These are phyloP conservation scores for Claviceps sorghi DNA, from an alignment of 2,329 filamentous ascomycete species.

Conservation along the genomic window DNA sequence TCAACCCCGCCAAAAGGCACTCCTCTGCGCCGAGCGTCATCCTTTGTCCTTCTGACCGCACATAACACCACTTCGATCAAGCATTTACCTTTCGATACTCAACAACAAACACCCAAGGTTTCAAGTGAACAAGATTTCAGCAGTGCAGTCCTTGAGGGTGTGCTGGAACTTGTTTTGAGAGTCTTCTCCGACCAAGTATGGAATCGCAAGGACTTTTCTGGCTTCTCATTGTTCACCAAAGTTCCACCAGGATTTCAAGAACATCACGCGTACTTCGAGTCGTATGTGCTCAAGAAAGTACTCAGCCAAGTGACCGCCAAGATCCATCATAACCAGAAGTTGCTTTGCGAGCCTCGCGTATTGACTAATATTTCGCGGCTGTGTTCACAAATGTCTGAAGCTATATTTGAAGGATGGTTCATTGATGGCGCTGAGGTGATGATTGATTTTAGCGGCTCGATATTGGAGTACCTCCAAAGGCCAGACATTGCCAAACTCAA, in stretches of 20 bases:
- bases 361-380: conserved; percentile 79
- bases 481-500: conserved; percentile 71
- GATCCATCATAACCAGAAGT: conserved; percentile 55
- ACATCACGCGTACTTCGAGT: conserved; percentile 90
- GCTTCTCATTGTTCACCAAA: conserved; percentile 72
- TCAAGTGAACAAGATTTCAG: conserved; percentile 34
- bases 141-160: conserved; percentile 57
- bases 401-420: conserved; percentile 94
- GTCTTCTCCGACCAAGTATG: conserved; percentile 81
- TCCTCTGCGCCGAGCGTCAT: conserved; percentile 65
- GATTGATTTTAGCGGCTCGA: conserved; percentile 70
- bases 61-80: conserved; percentile 44
- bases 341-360: conserved; percentile 66
- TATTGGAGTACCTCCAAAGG: conserved; percentile 79
- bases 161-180: conserved; percentile 62
- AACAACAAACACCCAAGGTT: conserved; percentile 8
- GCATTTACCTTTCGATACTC: conserved; percentile 25
- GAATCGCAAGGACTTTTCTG: conserved; percentile 75
- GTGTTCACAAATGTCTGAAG: conserved; percentile 67
- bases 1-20: conserved; percentile 38
- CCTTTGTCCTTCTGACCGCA: conserved; percentile 75
- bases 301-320: conserved; percentile 56
- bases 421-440: conserved; percentile 71
- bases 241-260: conserved; percentile 87
- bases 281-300: conserved; percentile 66